These are phyloP conservation scores for Yamadazyma atlantica DNA, from an alignment of 1,139 yeast genomes.

Conservation along the genomic window DNA sequence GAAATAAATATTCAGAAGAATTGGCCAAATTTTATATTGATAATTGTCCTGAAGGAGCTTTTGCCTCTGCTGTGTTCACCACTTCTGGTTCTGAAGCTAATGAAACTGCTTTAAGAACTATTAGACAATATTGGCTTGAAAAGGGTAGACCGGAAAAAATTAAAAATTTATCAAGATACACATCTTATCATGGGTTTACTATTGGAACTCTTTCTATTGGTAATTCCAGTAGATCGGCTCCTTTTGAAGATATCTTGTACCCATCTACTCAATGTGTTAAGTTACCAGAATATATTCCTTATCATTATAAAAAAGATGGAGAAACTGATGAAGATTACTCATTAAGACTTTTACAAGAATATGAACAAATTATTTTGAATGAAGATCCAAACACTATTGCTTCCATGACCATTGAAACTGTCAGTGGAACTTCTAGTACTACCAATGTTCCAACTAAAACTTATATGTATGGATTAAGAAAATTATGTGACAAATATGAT, in stretches of 20 bases:
- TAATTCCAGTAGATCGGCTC: conserved; percentile 40
- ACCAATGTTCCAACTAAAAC: conserved; percentile 58
- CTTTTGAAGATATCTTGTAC: conserved; percentile 41
- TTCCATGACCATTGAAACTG: conserved; percentile 54
- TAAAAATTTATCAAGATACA: conserved; percentile 52
- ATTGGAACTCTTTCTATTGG: conserved; percentile 54
- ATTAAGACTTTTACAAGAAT: conserved; percentile 41
- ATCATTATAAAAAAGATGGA: conserved; percentile 44
- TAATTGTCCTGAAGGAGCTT: conserved; percentile 53
- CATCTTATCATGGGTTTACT: conserved; percentile 61
- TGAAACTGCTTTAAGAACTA: conserved; percentile 57
- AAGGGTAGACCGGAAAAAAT: conserved; percentile 47
- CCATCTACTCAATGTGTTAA: conserved; percentile 45
- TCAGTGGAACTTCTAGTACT: conserved; percentile 60
- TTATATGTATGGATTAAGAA: conserved; percentile 54
- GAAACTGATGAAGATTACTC: conserved; percentile 53
- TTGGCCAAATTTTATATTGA: conserved; percentile 54
- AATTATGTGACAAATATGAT: conserved; percentile 57
- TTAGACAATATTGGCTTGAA: conserved; percentile 56
- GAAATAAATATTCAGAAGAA: conserved; percentile 48
- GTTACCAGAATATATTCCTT: conserved; percentile 48
- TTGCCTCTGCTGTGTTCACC: conserved; percentile 54
- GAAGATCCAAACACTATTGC: conserved; percentile 56
- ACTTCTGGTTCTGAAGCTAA: conserved; percentile 64
- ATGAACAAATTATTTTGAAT: conserved; percentile 48